These are phyloP conservation scores for Cutaneotrichosporon sp. DNA, from an alignment of 1,284 basidiomycete genomes.

Conservation along the genomic window DNA sequence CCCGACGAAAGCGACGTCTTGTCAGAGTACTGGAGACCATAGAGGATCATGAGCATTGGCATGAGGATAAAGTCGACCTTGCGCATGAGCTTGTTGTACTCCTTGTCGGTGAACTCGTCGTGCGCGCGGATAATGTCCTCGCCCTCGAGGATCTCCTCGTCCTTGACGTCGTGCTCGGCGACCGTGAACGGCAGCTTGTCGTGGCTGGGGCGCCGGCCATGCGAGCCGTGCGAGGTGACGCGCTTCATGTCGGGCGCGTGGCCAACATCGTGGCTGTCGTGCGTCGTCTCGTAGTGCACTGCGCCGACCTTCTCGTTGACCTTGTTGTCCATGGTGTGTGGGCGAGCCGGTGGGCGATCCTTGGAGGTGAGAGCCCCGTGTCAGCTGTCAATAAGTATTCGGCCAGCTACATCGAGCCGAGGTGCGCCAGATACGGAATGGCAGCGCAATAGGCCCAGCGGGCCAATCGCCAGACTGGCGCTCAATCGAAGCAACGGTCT, in stretches of 20 bases:
- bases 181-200: conserved; percentile 8
- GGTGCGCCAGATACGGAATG: too few species aligned
- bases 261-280: background rate
- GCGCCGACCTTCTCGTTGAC: background rate
- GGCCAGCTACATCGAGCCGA: too few species aligned
- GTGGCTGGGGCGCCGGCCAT: background rate
- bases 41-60: conserved; percentile 18
- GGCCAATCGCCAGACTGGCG: too few species aligned
- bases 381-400: too few species aligned
- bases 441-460: too few species aligned
- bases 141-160: conserved; percentile 7
- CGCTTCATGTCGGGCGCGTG: background rate
- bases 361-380: too few species aligned
- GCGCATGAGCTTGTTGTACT: conserved; percentile 19
- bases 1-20: conserved; percentile 20
- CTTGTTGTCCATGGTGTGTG: too few species aligned
- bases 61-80: conserved; percentile 22
- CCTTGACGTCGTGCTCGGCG: conserved; percentile 1
- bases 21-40: conserved; percentile 20
- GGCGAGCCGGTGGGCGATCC: too few species aligned
- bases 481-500: too few species aligned
- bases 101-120: conserved; percentile 12
- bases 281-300: background rate
- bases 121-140: conserved; percentile 11
- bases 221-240: background rate